phyloP scores from a whole-genome alignment of 2,329 filamentous ascomycete genomes.

The Xylaria polymorpha region DNA sequence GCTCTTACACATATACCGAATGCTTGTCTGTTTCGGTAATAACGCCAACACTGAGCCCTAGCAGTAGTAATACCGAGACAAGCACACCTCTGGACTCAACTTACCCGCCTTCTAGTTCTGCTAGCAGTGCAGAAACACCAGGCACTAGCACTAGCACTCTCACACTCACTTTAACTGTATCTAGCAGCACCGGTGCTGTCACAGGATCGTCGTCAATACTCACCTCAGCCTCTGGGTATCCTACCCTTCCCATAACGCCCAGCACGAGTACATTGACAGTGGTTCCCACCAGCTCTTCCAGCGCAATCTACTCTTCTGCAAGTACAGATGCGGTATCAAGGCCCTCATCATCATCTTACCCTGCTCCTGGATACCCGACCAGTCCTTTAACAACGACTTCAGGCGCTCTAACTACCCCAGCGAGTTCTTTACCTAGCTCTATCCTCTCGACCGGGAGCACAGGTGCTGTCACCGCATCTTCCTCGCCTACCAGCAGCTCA shows the following conservation, averaged over 20 bases:
- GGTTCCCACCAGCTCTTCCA: slow-evolving; percentile 16
- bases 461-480: slow-evolving; percentile 26
- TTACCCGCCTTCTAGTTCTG: background rate
- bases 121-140: slow-evolving; percentile 9
- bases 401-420: slow-evolving; percentile 35
- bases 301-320: slow-evolving; percentile 29
- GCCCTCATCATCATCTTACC: slow-evolving; percentile 27
- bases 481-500: slow-evolving; percentile 21
- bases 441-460: slow-evolving; percentile 26
- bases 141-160: slow-evolving; percentile 29
- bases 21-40: slow-evolving; percentile 40
- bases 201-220: slow-evolving; percentile 23
- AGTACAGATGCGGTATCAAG: slow-evolving; percentile 34
- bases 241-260: slow-evolving; percentile 16
- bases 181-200: slow-evolving; percentile 34
- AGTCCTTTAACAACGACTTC: slow-evolving; percentile 16
- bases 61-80: slow-evolving; percentile 19
- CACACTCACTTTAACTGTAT: slow-evolving; percentile 24
- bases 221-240: slow-evolving; percentile 18
- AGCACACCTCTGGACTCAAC: slow-evolving; percentile 1
- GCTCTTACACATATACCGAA: slow-evolving; percentile 41
- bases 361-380: slow-evolving; percentile 23
- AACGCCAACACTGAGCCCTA: slow-evolving; percentile 18
- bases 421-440: slow-evolving; percentile 5
- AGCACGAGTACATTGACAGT: slow-evolving; percentile 33